Evolutionary conservation across 2,329 filamentous ascomycete species (phyloP).

Genomic region (Niveomyces coronatus): DNA sequence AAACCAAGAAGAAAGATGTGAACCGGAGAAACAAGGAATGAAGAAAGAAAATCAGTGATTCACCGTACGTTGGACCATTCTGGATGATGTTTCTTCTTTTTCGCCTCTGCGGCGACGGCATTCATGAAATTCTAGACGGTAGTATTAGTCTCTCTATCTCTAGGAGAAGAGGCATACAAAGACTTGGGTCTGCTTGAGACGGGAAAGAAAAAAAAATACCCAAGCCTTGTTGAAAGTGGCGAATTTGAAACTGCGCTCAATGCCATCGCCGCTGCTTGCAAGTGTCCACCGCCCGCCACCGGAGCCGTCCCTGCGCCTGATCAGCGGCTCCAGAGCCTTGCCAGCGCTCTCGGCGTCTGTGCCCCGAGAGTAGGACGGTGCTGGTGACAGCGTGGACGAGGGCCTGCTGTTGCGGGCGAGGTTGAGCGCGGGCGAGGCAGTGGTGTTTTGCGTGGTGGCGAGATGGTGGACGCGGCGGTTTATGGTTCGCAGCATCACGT

Average conservation of each 20-base stretch:
- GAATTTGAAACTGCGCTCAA: constrained; percentile 53
- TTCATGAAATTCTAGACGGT: constrained; percentile 59
- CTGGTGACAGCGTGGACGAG: constrained; percentile 19
- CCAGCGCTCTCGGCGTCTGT: constrained; percentile 30
- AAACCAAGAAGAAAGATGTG: background rate
- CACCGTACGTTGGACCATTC: constrained; percentile 68
- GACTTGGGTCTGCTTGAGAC: background rate
- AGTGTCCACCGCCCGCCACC: constrained; percentile 38
- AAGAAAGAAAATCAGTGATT: no score
- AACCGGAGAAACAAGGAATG: background rate
- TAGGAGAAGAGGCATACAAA: background rate
- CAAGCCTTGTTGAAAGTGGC: constrained; percentile 57
- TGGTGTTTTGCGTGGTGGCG: no score
- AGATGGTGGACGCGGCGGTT: no score
- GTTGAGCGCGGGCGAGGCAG: constrained; percentile 5
- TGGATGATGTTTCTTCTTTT: constrained; percentile 59
- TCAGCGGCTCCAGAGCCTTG: constrained; percentile 27
- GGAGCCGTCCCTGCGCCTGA: constrained; percentile 28
- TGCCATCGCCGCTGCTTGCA: constrained; percentile 37
- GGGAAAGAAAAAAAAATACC: constrained; percentile 30
- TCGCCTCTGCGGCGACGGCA: constrained; percentile 57
- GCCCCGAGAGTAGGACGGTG: constrained; percentile 34
- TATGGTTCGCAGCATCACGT: no score
- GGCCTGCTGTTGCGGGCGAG: constrained; percentile 10
- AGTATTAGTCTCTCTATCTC: background rate